A percentile compares a stretch with the other conserved stretches of the same genome.
phyloP scores from a whole-genome alignment of 352 stramenopile genomes.

The Discostella stelligera region DNA sequence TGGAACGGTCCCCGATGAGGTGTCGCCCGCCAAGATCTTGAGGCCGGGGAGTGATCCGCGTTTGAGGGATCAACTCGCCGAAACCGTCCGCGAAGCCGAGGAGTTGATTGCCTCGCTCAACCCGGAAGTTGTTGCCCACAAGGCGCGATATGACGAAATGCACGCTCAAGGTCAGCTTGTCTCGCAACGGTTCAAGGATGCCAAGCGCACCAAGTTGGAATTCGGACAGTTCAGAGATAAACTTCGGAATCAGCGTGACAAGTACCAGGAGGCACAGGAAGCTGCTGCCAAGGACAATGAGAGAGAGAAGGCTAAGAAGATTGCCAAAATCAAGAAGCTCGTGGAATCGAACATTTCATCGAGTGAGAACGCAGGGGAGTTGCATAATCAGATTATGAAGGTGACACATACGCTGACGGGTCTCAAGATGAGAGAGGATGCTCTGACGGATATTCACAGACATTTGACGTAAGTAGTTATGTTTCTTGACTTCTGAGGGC shows the following conservation, averaged over 20 bases:
- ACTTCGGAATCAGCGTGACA: constrained; percentile 52
- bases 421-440: constrained; percentile 49
- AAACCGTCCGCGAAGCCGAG: constrained; percentile 36
- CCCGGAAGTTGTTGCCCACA: constrained; percentile 27
- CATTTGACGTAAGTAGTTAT: constrained; percentile 42
- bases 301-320: constrained; percentile 58
- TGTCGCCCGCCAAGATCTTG: constrained; percentile 48
- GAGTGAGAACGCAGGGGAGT: constrained; percentile 31
- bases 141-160: constrained; percentile 24
- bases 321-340: constrained; percentile 57
- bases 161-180: constrained; percentile 37
- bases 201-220: constrained; percentile 41
- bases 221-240: constrained; percentile 52
- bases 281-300: constrained; percentile 58
- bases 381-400: constrained; percentile 47
- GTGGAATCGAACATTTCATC: constrained; percentile 45
- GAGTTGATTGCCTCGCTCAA: constrained; percentile 23
- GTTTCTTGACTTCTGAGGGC: not conserved
- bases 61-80: constrained; percentile 30
- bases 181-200: constrained; percentile 31
- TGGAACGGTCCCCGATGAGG: constrained; percentile 39
- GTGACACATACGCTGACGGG: constrained; percentile 26
- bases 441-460: constrained; percentile 33
- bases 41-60: constrained; percentile 45
- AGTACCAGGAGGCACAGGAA: constrained; percentile 61